phyloP scores from a whole-genome alignment of 2,329 filamentous ascomycete genomes.

The Penicillium sp. region DNA sequence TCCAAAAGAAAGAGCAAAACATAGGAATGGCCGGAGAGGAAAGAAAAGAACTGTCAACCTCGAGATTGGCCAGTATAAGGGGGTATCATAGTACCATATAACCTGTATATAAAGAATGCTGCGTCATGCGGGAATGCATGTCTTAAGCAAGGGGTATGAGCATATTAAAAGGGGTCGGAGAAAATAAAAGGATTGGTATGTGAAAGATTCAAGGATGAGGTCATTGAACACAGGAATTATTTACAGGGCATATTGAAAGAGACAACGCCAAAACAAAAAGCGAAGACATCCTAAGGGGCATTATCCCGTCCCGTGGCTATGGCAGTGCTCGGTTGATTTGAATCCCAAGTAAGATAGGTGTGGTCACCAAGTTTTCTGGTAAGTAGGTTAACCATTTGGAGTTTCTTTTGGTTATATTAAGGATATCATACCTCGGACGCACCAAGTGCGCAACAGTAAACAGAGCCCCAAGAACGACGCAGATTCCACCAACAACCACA shows the following conservation, averaged over 20 bases:
- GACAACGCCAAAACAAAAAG: conserved; percentile 1
- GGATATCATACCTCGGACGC: conserved; percentile 70
- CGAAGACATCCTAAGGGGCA: conserved; percentile 15
- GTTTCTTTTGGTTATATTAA: background rate
- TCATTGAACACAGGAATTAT: conserved; percentile 16
- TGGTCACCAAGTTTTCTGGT: conserved; percentile 92
- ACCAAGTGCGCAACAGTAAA: conserved; percentile 91
- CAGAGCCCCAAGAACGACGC: conserved; percentile 79
- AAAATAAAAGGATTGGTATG: conserved; percentile 11
- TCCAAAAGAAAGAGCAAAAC: background rate
- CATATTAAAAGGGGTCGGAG: conserved; percentile 1
- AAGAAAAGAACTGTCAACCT: background rate
- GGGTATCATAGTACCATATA: background rate
- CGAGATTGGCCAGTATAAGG: background rate
- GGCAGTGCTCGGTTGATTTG: conserved; percentile 59
- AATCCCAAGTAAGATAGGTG: conserved; percentile 96
- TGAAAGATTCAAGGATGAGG: conserved; percentile 9
- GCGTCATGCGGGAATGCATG: conserved; percentile 23
- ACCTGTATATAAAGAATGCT: conserved; percentile 16
- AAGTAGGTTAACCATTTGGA: conserved; percentile 4
- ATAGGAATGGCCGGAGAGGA: background rate
- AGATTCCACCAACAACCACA: conserved; percentile 87
- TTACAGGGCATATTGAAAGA: conserved; percentile 14
- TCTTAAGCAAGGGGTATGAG: conserved; percentile 14
- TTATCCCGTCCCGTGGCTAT: conserved; percentile 55